A percentile compares a stretch with the other conserved stretches of the same genome.
These are phyloP conservation scores for Boletus rubescentipes DNA, from an alignment of 768 basidiomycete species.

Conservation along the genomic window DNA sequence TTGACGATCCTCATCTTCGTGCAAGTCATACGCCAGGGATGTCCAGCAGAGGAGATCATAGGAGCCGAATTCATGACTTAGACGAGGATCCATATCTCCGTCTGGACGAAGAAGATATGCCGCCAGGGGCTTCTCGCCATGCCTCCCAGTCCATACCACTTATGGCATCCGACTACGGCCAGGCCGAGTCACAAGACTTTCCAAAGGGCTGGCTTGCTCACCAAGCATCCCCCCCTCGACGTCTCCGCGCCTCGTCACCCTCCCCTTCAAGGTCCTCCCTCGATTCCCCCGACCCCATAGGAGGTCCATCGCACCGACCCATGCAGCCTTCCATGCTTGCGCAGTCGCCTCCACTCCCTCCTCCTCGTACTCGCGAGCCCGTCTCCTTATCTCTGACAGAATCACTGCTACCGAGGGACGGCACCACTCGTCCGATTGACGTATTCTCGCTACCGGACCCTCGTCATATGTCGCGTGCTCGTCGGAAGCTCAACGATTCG, in stretches of 20 bases:
- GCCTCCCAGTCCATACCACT: constrained; percentile 38
- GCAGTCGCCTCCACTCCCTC: constrained; percentile 39
- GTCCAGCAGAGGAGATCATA: constrained; percentile 28
- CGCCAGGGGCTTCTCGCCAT: constrained; percentile 36
- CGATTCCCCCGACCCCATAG: constrained; percentile 36
- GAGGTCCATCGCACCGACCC: constrained; percentile 29
- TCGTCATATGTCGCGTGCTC: constrained; percentile 57
- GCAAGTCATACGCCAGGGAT: constrained; percentile 33
- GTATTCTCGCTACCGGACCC: constrained; percentile 80
- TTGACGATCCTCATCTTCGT: constrained; percentile 74
- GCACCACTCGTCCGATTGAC: constrained; percentile 58
- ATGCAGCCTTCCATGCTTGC: constrained; percentile 33
- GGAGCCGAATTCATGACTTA: constrained; percentile 33
- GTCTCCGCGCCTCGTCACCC: constrained; percentile 42
- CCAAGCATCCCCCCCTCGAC: constrained; percentile 59
- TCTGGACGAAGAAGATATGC: constrained; percentile 65
- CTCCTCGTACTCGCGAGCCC: constrained; percentile 44
- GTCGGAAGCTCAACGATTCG: constrained; percentile 73
- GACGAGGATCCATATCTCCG: constrained; percentile 79
- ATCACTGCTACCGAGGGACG: constrained; percentile 75
- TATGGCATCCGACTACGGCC: constrained; percentile 34
- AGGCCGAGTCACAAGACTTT: constrained; percentile 41
- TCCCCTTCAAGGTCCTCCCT: constrained; percentile 35
- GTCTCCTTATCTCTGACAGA: constrained; percentile 73
- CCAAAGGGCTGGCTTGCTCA: constrained; percentile 71